Percentiles rank a stretch among this genome's conserved stretches.
These are phyloP conservation scores for Acmispon strigosus DNA, from an alignment of 306 rosid genomes.

Conservation along the genomic window DNA sequence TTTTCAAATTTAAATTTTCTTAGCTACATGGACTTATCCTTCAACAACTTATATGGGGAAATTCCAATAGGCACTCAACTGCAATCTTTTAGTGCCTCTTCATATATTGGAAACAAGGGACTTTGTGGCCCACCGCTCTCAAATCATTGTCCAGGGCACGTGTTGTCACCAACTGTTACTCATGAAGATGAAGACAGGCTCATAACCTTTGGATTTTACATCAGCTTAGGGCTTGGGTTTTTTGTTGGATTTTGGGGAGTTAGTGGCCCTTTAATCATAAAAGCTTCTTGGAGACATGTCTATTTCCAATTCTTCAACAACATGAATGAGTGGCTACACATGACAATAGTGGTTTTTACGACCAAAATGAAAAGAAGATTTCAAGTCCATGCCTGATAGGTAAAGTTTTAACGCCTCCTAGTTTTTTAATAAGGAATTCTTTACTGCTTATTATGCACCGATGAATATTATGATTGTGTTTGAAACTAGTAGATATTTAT, in stretches of 20 bases:
- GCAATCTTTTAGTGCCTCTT: background rate
- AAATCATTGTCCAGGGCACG: background rate
- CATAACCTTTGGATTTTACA: background rate
- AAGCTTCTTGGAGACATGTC: constrained; percentile 14
- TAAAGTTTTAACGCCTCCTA: background rate
- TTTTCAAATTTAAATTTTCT: background rate
- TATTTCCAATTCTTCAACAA: constrained; percentile 18
- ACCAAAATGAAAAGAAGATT: background rate
- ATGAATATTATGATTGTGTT: background rate
- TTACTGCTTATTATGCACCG: background rate
- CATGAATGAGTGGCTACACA: background rate
- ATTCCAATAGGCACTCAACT: background rate
- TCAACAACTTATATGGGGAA: background rate
- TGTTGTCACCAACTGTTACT: background rate
- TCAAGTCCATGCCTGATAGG: background rate
- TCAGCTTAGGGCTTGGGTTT: background rate
- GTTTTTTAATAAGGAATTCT: background rate
- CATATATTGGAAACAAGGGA: background rate
- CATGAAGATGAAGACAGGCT: background rate
- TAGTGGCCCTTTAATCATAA: background rate
- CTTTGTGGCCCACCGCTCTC: constrained; percentile 18
- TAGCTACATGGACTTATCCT: background rate
- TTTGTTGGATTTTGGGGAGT: constrained; percentile 26
- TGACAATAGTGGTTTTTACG: background rate
- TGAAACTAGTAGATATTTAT: too few relatives aligned